Conservation (phyloP, 192 early-diverging fungal genomes). For the Kickxella alabastrina region DNA sequence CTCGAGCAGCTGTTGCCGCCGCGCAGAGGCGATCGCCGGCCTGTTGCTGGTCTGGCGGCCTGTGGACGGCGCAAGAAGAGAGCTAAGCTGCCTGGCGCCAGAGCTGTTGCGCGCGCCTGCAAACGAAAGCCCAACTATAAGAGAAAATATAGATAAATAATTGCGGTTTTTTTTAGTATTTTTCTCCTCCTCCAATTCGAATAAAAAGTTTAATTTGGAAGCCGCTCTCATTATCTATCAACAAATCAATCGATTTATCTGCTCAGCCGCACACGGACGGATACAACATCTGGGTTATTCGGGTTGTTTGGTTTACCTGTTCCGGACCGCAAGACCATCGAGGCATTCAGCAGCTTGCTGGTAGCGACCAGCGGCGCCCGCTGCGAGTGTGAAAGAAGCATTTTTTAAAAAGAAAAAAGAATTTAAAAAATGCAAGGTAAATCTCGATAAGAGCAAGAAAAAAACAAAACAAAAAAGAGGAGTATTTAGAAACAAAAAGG, state of each 20-base stretch:
- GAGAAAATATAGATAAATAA: background rate
- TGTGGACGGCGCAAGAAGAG: too few relatives aligned
- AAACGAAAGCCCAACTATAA: background rate
- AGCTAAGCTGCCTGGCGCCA: background rate
- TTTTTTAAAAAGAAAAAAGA: background rate
- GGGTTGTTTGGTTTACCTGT: too few relatives aligned
- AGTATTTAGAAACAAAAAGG: background rate
- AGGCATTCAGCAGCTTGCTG: background rate
- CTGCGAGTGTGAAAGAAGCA: conserved; percentile 1
- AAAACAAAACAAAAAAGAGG: background rate
- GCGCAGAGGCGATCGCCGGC: too few relatives aligned
- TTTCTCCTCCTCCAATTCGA: too few relatives aligned
- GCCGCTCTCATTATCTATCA: too few relatives aligned
- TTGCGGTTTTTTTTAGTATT: too few relatives aligned
- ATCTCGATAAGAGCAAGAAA: background rate
- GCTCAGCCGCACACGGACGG: background rate
- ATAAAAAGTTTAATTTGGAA: too few relatives aligned
- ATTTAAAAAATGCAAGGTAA: background rate
- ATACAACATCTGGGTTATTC: background rate
- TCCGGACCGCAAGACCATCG: background rate
- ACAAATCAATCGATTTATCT: background rate
- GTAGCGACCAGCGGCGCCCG: background rate
- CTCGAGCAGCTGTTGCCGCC: too few relatives aligned
- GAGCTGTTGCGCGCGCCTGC: background rate
- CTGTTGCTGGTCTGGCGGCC: background rate